A percentile compares a stretch with the other conserved stretches of the same genome.
These are phyloP conservation scores for Canavalia gladiata DNA, from an alignment of 306 rosid species.

Conservation along the genomic window DNA sequence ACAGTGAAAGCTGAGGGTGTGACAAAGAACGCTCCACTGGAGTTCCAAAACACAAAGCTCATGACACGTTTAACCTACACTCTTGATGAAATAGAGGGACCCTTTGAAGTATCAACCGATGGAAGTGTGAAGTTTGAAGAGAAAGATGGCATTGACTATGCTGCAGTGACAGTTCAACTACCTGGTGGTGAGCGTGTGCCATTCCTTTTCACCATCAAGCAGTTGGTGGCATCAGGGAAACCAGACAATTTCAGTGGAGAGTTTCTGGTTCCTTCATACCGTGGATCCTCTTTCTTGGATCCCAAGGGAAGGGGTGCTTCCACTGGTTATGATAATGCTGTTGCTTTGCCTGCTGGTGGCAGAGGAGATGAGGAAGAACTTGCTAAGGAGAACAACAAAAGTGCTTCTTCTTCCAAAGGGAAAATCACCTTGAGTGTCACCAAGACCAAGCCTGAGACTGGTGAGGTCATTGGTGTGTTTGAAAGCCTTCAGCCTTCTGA, in stretches of 20 bases:
- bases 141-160: constrained; percentile 93
- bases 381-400: constrained; percentile 81
- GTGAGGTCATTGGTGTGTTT: constrained; percentile 92
- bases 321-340: constrained; percentile 86
- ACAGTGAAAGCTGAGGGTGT: constrained; percentile 91
- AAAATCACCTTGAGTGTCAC: constrained; percentile 87
- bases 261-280: constrained; percentile 88
- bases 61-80: constrained; percentile 99
- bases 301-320: constrained; percentile 99
- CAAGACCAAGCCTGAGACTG: constrained; percentile 86
- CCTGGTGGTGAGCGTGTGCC: constrained; percentile 98
- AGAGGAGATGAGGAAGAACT: constrained; percentile 98
- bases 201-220: constrained; percentile 93
- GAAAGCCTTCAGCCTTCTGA: constrained; percentile 96
- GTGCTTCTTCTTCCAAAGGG: constrained; percentile 76
- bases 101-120: constrained; percentile 80
- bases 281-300: constrained; percentile 96
- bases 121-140: constrained; percentile 83
- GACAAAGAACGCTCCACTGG: constrained; percentile 81
- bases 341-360: constrained; percentile 92
- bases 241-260: constrained; percentile 77
- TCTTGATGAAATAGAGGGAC: constrained; percentile 94
- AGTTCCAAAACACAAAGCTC: constrained; percentile 94
- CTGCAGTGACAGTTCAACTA: constrained; percentile 88
- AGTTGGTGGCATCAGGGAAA: constrained; percentile 91